Conservation (phyloP, 2,329 filamentous ascomycete species). For the Ascosphaera apis region DNA sequence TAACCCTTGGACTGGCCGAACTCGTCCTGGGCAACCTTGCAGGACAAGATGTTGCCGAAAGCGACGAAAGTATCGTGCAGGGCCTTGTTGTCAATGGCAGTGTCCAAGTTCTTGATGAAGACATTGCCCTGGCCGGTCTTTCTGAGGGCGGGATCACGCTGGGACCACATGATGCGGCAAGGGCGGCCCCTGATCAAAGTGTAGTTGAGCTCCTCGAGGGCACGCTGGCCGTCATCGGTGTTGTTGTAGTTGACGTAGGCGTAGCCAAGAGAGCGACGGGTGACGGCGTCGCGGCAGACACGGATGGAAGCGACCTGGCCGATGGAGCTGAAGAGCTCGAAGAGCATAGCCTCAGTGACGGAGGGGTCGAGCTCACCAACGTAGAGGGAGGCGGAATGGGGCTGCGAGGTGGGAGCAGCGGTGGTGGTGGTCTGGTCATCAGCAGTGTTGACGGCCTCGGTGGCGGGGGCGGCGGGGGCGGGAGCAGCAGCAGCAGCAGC, state of each 20-base stretch:
- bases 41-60: constrained; percentile 97
- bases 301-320: constrained; percentile 97
- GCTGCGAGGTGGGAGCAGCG: constrained; percentile 50
- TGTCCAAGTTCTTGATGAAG: constrained; percentile 99
- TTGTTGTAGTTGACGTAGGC: constrained; percentile 99
- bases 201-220: constrained; percentile 98
- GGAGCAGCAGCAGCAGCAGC: constrained; percentile 28
- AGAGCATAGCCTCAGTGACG: constrained; percentile 99
- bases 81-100: constrained; percentile 98
- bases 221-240: constrained; percentile 86
- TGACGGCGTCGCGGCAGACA: constrained; percentile 97
- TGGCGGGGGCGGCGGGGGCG: no score
- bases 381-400: constrained; percentile 93
- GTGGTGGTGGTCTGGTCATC: constrained; percentile 32
- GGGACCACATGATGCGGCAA: constrained; percentile 99
- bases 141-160: constrained; percentile 94
- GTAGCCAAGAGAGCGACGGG: constrained; percentile 93
- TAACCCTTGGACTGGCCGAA: constrained; percentile 93
- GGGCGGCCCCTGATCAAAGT: constrained; percentile 96
- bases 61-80: constrained; percentile 97
- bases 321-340: constrained; percentile 99
- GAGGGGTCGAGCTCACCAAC: constrained; percentile 95
- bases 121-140: constrained; percentile 99
- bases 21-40: constrained; percentile 98
- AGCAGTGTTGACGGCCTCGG: constrained; percentile 20